Percentiles rank a stretch among this genome's conserved stretches.
phyloP scores from a whole-genome alignment of 2,329 filamentous ascomycete species.

The Cadophora sp. region DNA sequence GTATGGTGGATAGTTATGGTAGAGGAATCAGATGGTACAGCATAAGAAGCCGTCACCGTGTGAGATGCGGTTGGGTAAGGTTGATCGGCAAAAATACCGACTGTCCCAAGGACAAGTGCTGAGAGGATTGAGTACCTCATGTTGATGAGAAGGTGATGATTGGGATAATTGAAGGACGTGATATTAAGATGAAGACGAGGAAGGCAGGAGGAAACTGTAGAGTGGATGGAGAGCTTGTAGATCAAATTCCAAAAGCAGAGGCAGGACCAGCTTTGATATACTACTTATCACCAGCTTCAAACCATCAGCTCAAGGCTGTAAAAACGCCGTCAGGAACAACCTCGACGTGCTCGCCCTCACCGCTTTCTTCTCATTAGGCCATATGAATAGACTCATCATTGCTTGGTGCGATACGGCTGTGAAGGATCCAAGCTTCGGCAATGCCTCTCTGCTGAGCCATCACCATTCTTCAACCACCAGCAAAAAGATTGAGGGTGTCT shows the following conservation, averaged over 20 bases:
- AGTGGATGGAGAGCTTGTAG: neutral
- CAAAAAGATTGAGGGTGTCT: neutral
- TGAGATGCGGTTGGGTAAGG: neutral
- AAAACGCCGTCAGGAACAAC: neutral
- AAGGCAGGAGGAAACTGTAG: neutral
- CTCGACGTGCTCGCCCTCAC: neutral
- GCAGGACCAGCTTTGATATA: conserved; percentile 4
- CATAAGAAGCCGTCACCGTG: neutral
- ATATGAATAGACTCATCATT: neutral
- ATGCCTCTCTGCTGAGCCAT: conserved; percentile 8
- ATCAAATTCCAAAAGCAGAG: neutral
- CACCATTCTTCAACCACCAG: neutral
- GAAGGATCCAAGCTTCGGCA: neutral
- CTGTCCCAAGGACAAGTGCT: neutral
- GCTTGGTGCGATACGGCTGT: neutral
- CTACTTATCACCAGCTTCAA: neutral
- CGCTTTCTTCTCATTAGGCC: neutral
- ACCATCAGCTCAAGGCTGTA: neutral
- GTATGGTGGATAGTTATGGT: neutral
- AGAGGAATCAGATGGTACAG: neutral
- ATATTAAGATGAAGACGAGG: neutral
- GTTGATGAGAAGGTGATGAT: neutral
- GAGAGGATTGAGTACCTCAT: conserved; percentile 8
- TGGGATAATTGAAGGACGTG: neutral
- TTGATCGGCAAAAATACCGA: neutral